Percentiles rank a stretch among this genome's conserved stretches.
phyloP scores from a whole-genome alignment of 306 rosid species.

The Inga oerstediana region DNA sequence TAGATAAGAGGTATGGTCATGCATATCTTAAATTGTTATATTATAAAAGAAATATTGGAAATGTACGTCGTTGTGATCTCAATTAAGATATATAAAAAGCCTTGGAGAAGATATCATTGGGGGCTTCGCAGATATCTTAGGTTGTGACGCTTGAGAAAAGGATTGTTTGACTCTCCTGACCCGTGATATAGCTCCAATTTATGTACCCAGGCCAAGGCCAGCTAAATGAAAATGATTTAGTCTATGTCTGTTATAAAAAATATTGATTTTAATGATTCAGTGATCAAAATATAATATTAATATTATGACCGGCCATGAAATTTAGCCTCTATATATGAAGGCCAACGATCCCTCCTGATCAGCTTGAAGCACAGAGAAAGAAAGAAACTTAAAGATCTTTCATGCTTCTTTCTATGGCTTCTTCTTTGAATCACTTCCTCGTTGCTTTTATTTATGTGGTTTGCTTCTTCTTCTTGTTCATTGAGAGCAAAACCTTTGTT shows the following conservation, averaged over 20 bases:
- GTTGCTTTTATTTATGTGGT: neutral
- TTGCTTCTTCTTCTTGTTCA: neutral
- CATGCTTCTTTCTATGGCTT: constrained; percentile 1
- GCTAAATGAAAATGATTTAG: too few relatives aligned
- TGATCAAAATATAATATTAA: neutral
- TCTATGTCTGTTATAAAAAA: too few relatives aligned
- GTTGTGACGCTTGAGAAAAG: too few relatives aligned
- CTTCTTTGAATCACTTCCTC: neutral
- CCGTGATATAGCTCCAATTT: too few relatives aligned
- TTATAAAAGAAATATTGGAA: neutral
- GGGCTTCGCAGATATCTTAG: neutral
- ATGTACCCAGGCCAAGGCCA: too few relatives aligned
- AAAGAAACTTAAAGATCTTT: neutral
- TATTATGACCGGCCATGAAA: neutral
- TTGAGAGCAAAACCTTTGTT: constrained; percentile 26
- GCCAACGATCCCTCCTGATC: neutral
- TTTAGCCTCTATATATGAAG: constrained; percentile 28
- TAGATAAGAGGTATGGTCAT: neutral
- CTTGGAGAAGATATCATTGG: neutral
- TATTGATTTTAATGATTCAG: neutral
- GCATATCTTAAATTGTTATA: neutral
- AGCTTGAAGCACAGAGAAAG: neutral
- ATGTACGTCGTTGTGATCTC: neutral
- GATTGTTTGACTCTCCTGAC: too few relatives aligned
- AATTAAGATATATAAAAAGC: neutral